Conservation (phyloP, 2,329 filamentous ascomycete species). For the Aspergillus ruber region DNA sequence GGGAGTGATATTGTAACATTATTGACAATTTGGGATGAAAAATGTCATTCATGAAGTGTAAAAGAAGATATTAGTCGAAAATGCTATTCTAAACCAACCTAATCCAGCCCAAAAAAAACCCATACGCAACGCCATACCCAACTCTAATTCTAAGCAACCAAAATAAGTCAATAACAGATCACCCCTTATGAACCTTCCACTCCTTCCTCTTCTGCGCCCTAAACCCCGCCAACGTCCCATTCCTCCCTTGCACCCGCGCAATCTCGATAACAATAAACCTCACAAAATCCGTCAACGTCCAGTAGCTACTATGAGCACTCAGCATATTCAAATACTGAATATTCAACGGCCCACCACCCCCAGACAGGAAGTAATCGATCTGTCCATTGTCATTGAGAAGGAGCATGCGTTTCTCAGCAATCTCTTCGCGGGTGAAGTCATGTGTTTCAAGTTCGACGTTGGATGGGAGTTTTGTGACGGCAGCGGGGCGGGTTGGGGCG, state of each 20-base stretch:
- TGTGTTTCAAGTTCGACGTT: slow-evolving; percentile 92
- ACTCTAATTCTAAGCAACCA: not conserved
- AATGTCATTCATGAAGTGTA: no score
- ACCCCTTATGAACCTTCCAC: slow-evolving; percentile 41
- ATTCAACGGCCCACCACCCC: slow-evolving; percentile 79
- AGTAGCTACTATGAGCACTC: slow-evolving; percentile 90
- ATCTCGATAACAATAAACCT: slow-evolving; percentile 83
- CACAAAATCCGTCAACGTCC: slow-evolving; percentile 82
- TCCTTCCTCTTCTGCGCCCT: slow-evolving; percentile 48
- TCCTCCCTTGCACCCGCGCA: slow-evolving; percentile 64
- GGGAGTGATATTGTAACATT: slow-evolving; percentile 1
- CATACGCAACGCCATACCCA: not conserved
- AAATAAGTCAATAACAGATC: slow-evolving; percentile 1
- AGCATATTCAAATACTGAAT: slow-evolving; percentile 98
- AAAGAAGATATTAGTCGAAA: no score
- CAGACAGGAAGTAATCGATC: slow-evolving; percentile 81
- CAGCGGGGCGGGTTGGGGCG: slow-evolving; percentile 53
- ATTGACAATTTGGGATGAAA: no score
- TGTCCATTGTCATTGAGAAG: slow-evolving; percentile 94
- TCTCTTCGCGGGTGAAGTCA: slow-evolving; percentile 85
- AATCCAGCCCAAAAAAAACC: no score
- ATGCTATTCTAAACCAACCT: no score
- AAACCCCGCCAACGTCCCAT: slow-evolving; percentile 49
- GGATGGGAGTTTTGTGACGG: slow-evolving; percentile 54
- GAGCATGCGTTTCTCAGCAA: slow-evolving; percentile 81